Conservation (phyloP, 2,329 filamentous ascomycete species). For the Penicillium sp. region DNA sequence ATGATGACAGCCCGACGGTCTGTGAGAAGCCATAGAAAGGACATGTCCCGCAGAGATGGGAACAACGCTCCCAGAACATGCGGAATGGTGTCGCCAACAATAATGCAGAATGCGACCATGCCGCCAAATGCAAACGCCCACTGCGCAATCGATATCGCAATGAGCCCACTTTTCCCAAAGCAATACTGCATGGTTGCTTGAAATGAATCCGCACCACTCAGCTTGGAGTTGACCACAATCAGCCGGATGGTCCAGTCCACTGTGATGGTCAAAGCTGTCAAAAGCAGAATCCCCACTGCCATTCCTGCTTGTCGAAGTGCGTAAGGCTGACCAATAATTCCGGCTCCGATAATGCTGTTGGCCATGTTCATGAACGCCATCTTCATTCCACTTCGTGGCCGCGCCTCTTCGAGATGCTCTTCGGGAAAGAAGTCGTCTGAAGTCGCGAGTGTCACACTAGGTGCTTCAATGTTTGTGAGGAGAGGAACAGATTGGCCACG, state of each 20-base stretch:
- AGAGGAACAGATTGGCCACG: conserved; percentile 60
- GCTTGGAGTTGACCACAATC: conserved; percentile 95
- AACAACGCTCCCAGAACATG: conserved; percentile 81
- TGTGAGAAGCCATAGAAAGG: conserved; percentile 76
- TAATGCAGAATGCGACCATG: conserved; percentile 97
- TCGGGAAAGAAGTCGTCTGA: conserved; percentile 55
- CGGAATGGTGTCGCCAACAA: conserved; percentile 93
- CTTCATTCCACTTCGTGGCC: conserved; percentile 78
- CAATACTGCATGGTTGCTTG: conserved; percentile 95
- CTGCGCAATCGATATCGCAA: conserved; percentile 88
- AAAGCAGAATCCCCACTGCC: conserved; percentile 70
- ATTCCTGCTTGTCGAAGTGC: conserved; percentile 92
- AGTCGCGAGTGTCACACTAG: conserved; percentile 68
- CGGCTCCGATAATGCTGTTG: conserved; percentile 86
- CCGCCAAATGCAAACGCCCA: conserved; percentile 99
- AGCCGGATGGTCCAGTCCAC: conserved; percentile 98
- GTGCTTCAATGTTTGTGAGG: conserved; percentile 77
- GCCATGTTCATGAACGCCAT: conserved; percentile 99
- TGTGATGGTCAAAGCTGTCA: conserved; percentile 73
- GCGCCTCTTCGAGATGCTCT: conserved; percentile 57
- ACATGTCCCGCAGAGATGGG: conserved; percentile 66
- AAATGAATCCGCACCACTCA: conserved; percentile 89
- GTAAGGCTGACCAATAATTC: conserved; percentile 82
- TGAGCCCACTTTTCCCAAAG: conserved; percentile 80
- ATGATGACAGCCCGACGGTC: conserved; percentile 80